Evolutionary conservation across 331 rosid genomes (phyloP).

Genomic region (Telfairia occidentalis): DNA sequence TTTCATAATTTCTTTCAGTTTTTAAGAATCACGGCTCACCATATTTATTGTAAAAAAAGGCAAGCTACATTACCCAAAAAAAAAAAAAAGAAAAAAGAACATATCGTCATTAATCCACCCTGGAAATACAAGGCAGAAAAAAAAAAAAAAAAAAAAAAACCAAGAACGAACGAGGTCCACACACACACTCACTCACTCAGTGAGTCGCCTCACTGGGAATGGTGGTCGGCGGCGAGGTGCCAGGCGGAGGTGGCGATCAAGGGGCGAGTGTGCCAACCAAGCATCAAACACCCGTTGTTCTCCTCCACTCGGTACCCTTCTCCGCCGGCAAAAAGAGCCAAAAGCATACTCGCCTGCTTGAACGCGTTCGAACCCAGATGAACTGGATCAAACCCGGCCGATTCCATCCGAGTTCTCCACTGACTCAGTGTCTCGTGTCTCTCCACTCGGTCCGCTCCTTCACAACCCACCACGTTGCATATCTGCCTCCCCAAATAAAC

Average conservation of each 20-base stretch:
- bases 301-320: constrained; percentile 74
- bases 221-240: constrained; percentile 28
- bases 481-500: constrained; percentile 58
- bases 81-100: neutral
- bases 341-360: constrained; percentile 61
- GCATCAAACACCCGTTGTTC: constrained; percentile 60
- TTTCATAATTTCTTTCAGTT: neutral
- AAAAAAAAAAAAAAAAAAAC: neutral
- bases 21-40: neutral
- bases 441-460: constrained; percentile 63
- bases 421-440: constrained; percentile 57
- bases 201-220: constrained; percentile 15
- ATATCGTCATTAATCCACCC: neutral
- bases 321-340: constrained; percentile 54
- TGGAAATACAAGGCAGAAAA: neutral
- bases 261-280: constrained; percentile 78
- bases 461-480: constrained; percentile 69
- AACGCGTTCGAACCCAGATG: constrained; percentile 69
- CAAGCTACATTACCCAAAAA: neutral
- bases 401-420: constrained; percentile 46
- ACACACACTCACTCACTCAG: neutral
- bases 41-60: constrained; percentile 6
- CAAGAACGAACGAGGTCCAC: constrained; percentile 17
- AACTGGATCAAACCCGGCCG: constrained; percentile 63
- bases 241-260: constrained; percentile 80